Evolutionary conservation across 345 rosid genomes (phyloP).

Genomic region (Pseudoturritis turrita): DNA sequence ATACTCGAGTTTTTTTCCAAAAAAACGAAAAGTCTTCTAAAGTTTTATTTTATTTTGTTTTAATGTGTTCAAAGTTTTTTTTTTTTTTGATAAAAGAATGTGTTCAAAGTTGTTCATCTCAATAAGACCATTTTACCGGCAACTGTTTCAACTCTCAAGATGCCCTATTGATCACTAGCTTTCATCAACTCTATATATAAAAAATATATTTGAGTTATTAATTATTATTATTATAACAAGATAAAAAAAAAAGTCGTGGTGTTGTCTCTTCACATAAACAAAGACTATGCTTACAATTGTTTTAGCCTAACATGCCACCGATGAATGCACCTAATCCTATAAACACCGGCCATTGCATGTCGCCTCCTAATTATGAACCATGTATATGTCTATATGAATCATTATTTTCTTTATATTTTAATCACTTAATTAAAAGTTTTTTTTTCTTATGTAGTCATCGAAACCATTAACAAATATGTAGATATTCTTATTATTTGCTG

Average conservation of each 20-base stretch:
- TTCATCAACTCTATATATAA: conserved; percentile 5
- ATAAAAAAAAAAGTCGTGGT: conserved; percentile 9
- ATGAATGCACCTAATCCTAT: conserved; percentile 34
- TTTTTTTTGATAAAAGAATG: no score
- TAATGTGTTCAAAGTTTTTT: no score
- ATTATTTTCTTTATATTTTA: conserved; percentile 15
- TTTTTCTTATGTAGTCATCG: not conserved
- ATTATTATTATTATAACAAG: not conserved
- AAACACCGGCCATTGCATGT: conserved; percentile 34
- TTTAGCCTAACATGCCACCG: conserved; percentile 37
- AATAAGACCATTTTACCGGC: not conserved
- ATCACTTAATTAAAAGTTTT: not conserved
- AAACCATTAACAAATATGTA: conserved; percentile 5
- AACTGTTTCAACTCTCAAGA: not conserved
- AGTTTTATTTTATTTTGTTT: no score
- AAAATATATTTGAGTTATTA: not conserved
- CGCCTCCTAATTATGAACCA: conserved; percentile 31
- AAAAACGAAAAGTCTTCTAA: not conserved
- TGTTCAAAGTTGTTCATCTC: not conserved
- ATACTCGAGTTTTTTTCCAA: not conserved
- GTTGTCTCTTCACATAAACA: conserved; percentile 28
- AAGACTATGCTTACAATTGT: conserved; percentile 22
- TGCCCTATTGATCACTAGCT: conserved; percentile 6
- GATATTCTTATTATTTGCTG: conserved; percentile 8
- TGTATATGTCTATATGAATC: conserved; percentile 8